These are phyloP conservation scores for Sanghuangporus baumii DNA, from an alignment of 1,284 basidiomycete species.

Conservation along the genomic window DNA sequence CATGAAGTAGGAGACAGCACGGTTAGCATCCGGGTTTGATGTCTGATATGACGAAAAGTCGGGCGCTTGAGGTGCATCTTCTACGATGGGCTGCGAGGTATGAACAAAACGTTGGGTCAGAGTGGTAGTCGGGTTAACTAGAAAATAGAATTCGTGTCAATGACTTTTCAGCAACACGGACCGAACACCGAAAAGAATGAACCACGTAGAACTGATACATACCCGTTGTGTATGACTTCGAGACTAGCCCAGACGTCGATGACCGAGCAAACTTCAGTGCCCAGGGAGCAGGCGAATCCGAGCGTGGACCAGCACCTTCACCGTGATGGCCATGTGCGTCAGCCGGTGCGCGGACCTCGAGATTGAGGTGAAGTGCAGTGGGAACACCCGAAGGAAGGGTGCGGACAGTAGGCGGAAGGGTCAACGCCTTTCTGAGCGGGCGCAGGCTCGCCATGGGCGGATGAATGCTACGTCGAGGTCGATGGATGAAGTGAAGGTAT, in stretches of 20 bases:
- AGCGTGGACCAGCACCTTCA: conserved; percentile 44
- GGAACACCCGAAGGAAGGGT: conserved; percentile 72
- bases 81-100: conserved; percentile 52
- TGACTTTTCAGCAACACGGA: conserved; percentile 7
- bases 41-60: conserved; percentile 85
- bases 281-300: conserved; percentile 65
- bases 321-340: conserved; percentile 54
- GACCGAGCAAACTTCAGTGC: conserved; percentile 49
- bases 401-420: conserved; percentile 77
- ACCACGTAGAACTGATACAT: not conserved
- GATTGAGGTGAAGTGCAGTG: conserved; percentile 60
- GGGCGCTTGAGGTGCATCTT: conserved; percentile 76
- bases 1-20: conserved; percentile 94
- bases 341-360: conserved; percentile 57
- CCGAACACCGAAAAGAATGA: not conserved
- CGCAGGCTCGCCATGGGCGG: conserved; percentile 59
- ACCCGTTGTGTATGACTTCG: conserved; percentile 70
- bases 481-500: conserved; percentile 11
- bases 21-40: conserved; percentile 58
- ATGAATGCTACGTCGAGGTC: not conserved
- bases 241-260: conserved; percentile 49
- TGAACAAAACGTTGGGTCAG: conserved; percentile 70
- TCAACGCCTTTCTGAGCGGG: conserved; percentile 75
- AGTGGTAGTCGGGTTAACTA: conserved; percentile 46
- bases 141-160: conserved; percentile 18